Base-by-base conservation (phyloP, 2,329 filamentous ascomycete species). In the Penicillium fuscoglaucum region DNA sequence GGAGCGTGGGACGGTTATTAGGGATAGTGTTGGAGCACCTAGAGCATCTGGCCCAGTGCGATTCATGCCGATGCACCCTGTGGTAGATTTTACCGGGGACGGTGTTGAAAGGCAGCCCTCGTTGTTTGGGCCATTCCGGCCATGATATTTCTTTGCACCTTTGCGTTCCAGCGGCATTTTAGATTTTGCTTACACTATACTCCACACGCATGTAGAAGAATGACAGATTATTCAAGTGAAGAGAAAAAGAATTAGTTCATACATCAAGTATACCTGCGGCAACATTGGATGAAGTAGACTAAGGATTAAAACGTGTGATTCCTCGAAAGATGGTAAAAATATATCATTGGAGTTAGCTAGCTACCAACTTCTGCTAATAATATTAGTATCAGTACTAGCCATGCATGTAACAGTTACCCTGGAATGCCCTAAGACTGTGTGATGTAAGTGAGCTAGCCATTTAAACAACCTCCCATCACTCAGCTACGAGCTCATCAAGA, bases 61-160 rank as follows among this genome's bases (percentile, higher is more conserved):
- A 24, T 24, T 19, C 12, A 1, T 43, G 12, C 49, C 37, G 9
- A 21, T 43, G 13, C 26, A 7, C n/a, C 15, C 9, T 33, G 39
- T 9, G 28, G 4, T 15, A 12, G 35, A n/a, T 19, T 24, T 10
- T 3, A 9, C 31, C 6, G 13, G 5, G 4, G 9, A 45, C 1
- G 26, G 26, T 28, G 19, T 26, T 15, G 17, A 35, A 2, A 33
- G 13, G 9, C 41, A 41, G 7, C 28, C 26, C 1, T 59, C 57
- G 2, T 7, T 57, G 15, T 59, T 57, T 17, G 57, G 57, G 21
- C 57, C 55, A 2, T 54, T 29, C 7, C 1, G 15, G 41, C 9
- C n/a, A 17, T 52, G 37, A 47, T 41, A 17, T 19, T n/a, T 53
- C 4, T n/a, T 1, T 10, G 10, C 9, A 13, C 6, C 31, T 31